These are phyloP conservation scores for Xylaria hypoxylon DNA, from an alignment of 2,329 filamentous ascomycete genomes.

Conservation along the genomic window DNA sequence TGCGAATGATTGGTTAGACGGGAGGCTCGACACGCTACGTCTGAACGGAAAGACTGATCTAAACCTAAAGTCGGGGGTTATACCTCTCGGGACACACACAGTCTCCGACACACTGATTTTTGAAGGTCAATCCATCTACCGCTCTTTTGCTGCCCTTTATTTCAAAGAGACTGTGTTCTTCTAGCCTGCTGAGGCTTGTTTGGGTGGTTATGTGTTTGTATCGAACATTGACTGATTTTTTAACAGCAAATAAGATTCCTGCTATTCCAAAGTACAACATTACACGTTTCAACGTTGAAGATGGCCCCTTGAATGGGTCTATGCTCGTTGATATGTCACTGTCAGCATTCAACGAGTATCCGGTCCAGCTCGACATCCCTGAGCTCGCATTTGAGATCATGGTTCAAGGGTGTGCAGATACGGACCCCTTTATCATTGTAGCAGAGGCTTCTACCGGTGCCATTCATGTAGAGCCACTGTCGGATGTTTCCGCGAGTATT, in stretches of 20 bases:
- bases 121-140: conserved; percentile 82
- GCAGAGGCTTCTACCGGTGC: conserved; percentile 78
- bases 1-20: conserved; percentile 89
- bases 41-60: conserved; percentile 80
- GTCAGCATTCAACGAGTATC: conserved; percentile 79
- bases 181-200: conserved; percentile 45
- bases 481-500: conserved; percentile 75
- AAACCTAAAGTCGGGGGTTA: conserved; percentile 79
- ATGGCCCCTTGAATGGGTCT: conserved; percentile 70
- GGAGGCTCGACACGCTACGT: conserved; percentile 76
- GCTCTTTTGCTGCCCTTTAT: conserved; percentile 70
- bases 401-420: conserved; percentile 80
- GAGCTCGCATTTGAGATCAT: conserved; percentile 86
- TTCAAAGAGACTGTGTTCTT: conserved; percentile 68
- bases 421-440: conserved; percentile 80
- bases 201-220: conserved; percentile 8
- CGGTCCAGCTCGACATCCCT: conserved; percentile 80
- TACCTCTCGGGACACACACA: conserved; percentile 81
- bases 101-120: conserved; percentile 81
- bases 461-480: conserved; percentile 74
- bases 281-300: conserved; percentile 80
- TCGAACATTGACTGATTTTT: conserved; percentile 52
- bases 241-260: conserved; percentile 76
- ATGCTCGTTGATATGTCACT: conserved; percentile 86
- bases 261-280: conserved; percentile 85